phyloP scores from a whole-genome alignment of 2,329 filamentous ascomycete species.

The Nemania diffusa region DNA sequence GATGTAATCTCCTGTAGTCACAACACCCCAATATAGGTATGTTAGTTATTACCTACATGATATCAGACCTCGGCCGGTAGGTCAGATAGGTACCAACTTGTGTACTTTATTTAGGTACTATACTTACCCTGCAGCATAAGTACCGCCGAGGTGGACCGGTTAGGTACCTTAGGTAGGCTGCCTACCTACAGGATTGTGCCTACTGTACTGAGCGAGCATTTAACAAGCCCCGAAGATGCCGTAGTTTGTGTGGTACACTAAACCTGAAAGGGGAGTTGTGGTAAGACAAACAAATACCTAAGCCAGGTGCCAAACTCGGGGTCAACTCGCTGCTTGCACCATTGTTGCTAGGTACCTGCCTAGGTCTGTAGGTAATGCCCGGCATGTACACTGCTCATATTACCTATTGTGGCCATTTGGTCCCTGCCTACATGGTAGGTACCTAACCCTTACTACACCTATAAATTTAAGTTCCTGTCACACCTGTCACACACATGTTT shows the following conservation, averaged over 20 bases:
- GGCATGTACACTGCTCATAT: too few relatives aligned
- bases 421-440: too few relatives aligned
- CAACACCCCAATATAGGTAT: neutral
- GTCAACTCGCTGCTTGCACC: neutral
- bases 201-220: neutral
- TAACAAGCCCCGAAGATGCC: slow-evolving; percentile 25
- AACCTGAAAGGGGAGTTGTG: slow-evolving; percentile 3
- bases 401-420: too few relatives aligned
- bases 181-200: neutral
- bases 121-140: neutral
- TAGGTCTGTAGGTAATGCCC: neutral
- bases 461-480: neutral
- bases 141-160: neutral
- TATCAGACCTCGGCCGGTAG: slow-evolving; percentile 6
- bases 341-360: neutral
- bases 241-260: slow-evolving; percentile 8
- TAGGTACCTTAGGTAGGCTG: neutral
- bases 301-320: neutral
- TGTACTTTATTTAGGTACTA: neutral
- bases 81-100: neutral
- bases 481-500: slow-evolving; percentile 11
- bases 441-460: too few relatives aligned
- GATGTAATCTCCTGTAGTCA: slow-evolving; percentile 12
- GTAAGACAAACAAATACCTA: slow-evolving; percentile 9
- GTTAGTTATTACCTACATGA: neutral